These are phyloP conservation scores for Thelonectria blattea DNA, from an alignment of 2,329 filamentous ascomycete species.

Conservation along the genomic window DNA sequence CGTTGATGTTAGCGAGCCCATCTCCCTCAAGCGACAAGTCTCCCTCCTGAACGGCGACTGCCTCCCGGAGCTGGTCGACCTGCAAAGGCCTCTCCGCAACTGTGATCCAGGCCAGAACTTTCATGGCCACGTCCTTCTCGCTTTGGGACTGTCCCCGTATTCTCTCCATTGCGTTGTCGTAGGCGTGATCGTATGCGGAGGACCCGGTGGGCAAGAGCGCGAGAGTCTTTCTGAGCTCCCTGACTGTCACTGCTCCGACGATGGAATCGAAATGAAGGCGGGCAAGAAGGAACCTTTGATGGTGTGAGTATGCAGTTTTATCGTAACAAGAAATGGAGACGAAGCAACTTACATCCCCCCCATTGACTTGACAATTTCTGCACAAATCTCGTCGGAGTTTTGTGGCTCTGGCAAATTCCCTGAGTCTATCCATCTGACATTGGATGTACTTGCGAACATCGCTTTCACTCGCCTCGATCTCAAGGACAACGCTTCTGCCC, in stretches of 20 bases:
- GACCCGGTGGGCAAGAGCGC: background rate
- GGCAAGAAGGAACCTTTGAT: slow-evolving; percentile 6
- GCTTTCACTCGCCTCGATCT: background rate
- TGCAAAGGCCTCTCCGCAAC: background rate
- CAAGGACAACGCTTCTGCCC: background rate
- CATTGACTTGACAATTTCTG: background rate
- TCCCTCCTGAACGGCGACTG: background rate
- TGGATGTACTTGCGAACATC: slow-evolving; percentile 8
- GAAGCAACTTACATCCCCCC: slow-evolving; percentile 4
- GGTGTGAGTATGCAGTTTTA: background rate
- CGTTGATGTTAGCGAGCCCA: background rate
- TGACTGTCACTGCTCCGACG: background rate
- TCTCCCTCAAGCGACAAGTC: background rate
- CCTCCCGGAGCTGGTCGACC: background rate
- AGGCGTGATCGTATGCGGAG: background rate
- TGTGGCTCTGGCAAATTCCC: background rate
- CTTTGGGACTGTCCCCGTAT: background rate
- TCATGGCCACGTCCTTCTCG: background rate
- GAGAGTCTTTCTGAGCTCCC: background rate
- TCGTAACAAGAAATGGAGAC: background rate
- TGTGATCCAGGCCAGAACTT: background rate
- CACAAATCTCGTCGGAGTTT: slow-evolving; percentile 2
- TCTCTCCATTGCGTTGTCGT: slow-evolving; percentile 3
- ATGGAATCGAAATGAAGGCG: slow-evolving; percentile 1
- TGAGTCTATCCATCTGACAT: background rate